Evolutionary conservation across 257 asterid genomes (phyloP).

Genomic region (Parsonsia alboflavescens): DNA sequence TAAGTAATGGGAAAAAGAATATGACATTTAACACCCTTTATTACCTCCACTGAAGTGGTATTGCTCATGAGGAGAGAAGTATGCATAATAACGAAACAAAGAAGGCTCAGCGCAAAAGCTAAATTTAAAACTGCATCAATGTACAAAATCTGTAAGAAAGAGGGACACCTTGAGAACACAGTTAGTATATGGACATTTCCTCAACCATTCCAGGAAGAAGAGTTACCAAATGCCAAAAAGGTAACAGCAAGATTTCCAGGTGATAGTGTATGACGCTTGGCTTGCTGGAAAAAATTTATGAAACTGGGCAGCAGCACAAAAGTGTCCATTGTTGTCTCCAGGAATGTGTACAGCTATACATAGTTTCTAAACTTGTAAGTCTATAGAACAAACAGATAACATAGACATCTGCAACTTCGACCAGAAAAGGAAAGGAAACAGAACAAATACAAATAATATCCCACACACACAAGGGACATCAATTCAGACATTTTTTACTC

Average conservation of each 20-base stretch:
- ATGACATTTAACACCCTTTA: too few species aligned
- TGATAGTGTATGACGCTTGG: slow-evolving; percentile 45
- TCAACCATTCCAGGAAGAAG: slow-evolving; percentile 13
- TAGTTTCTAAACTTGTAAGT: slow-evolving; percentile 15
- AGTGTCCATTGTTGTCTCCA: slow-evolving; percentile 68
- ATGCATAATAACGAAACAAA: slow-evolving; percentile 78
- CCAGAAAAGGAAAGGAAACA: not conserved
- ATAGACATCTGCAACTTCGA: not conserved
- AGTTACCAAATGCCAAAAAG: slow-evolving; percentile 79
- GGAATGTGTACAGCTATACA: slow-evolving; percentile 61
- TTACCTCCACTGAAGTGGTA: slow-evolving; percentile 86
- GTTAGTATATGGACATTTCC: slow-evolving; percentile 10
- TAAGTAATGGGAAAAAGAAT: not conserved
- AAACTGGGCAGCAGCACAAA: slow-evolving; percentile 79
- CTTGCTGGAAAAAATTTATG: slow-evolving; percentile 48
- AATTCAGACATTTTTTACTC: not conserved
- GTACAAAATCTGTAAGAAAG: slow-evolving; percentile 64
- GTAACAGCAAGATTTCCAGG: slow-evolving; percentile 70
- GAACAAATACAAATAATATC: not conserved
- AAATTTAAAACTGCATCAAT: slow-evolving; percentile 91
- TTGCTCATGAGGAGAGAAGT: slow-evolving; percentile 60
- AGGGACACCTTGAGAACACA: slow-evolving; percentile 44
- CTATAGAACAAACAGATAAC: slow-evolving; percentile 9
- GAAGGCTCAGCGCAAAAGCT: slow-evolving; percentile 82
- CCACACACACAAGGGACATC: not conserved